A percentile compares a stretch with the other conserved stretches of the same genome.
phyloP scores from a whole-genome alignment of 108 stramenopile species.

The Nitzschia putrida region DNA sequence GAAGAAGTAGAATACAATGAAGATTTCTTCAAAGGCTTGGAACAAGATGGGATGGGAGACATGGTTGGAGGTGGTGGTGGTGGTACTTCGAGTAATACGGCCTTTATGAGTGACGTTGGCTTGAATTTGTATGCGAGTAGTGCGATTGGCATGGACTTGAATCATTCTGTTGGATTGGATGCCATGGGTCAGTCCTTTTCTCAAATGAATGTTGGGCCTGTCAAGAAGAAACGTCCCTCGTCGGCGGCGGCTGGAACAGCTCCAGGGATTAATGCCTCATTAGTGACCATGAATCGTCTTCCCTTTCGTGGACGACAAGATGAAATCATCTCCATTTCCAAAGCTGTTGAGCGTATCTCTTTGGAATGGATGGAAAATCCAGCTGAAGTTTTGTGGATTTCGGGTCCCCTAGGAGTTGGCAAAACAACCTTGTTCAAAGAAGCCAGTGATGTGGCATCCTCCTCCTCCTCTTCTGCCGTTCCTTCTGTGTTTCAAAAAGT shows the following conservation, averaged over 20 bases:
- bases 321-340: conserved; percentile 5
- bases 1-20: background rate
- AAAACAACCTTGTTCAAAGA: conserved; percentile 22
- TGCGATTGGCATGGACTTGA: too few species aligned
- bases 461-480: background rate
- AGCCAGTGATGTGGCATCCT: conserved; percentile 7
- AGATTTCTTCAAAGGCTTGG: conserved; percentile 1
- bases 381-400: conserved; percentile 21
- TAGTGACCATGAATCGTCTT: background rate
- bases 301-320: conserved; percentile 22
- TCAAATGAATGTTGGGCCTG: background rate
- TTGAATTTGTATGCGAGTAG: too few species aligned
- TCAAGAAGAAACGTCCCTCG: background rate
- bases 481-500: background rate
- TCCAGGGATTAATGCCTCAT: background rate
- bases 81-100: background rate
- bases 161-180: too few species aligned
- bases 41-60: background rate
- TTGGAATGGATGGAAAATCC: conserved; percentile 27
- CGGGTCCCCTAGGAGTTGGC: conserved; percentile 21
- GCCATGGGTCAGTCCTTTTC: too few species aligned
- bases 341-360: conserved; percentile 24
- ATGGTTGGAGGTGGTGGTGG: background rate
- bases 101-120: too few species aligned
- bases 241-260: background rate